Evolutionary conservation across 1,284 basidiomycete genomes (phyloP).

Genomic region (Fomitopsis schrenkii): DNA sequence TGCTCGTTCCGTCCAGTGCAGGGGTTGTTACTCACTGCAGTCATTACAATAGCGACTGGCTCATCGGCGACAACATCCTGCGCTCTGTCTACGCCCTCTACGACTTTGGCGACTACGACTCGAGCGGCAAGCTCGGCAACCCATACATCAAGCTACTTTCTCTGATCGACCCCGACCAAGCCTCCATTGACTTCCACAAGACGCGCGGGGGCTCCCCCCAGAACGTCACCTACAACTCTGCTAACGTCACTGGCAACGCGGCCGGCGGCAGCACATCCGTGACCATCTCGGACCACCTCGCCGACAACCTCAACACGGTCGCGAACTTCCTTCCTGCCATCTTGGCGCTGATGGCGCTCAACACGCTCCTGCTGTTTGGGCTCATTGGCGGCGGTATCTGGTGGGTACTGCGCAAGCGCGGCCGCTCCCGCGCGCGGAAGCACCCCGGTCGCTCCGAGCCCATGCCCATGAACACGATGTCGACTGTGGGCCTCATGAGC

Average conservation of each 20-base stretch:
- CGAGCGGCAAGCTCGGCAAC: slow-evolving; percentile 56
- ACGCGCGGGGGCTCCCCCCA: slow-evolving; percentile 58
- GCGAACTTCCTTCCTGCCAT: slow-evolving; percentile 63
- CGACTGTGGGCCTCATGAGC: slow-evolving; percentile 20
- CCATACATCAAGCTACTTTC: slow-evolving; percentile 74
- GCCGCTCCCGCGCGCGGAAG: slow-evolving; percentile 33
- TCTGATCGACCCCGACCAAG: slow-evolving; percentile 61
- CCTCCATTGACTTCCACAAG: slow-evolving; percentile 64
- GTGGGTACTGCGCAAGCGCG: slow-evolving; percentile 31
- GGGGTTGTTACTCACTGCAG: not conserved
- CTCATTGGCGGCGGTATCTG: slow-evolving; percentile 47
- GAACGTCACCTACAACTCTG: slow-evolving; percentile 66
- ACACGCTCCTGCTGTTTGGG: slow-evolving; percentile 61
- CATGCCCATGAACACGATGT: slow-evolving; percentile 37
- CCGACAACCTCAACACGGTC: slow-evolving; percentile 54
- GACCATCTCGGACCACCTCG: slow-evolving; percentile 49
- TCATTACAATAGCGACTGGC: slow-evolving; percentile 55
- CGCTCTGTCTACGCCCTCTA: slow-evolving; percentile 84
- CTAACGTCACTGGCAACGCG: slow-evolving; percentile 31
- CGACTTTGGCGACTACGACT: slow-evolving; percentile 79
- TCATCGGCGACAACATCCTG: slow-evolving; percentile 78
- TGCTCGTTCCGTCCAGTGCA: slow-evolving; percentile 22
- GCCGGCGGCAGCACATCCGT: slow-evolving; percentile 36
- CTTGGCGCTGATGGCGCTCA: slow-evolving; percentile 67
- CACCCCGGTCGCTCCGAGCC: slow-evolving; percentile 49